phyloP scores from a whole-genome alignment of 2,329 filamentous ascomycete species.

The Scytalidium sp. region DNA sequence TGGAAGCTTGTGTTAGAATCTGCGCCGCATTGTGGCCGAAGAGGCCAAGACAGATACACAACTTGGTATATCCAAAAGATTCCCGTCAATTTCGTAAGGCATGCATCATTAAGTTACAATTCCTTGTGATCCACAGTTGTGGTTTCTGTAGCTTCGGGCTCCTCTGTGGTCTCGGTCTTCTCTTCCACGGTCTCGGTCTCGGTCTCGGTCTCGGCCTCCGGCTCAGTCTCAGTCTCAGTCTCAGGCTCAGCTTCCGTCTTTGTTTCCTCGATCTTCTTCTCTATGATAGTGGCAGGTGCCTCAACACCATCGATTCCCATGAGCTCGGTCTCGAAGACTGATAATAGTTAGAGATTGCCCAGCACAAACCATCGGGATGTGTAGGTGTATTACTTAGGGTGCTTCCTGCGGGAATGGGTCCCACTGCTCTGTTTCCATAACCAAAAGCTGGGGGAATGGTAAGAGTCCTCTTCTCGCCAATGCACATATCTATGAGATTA shows the following conservation, averaged over 20 bases:
- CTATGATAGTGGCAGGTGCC: conserved; percentile 24
- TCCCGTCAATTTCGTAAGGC: too few species aligned
- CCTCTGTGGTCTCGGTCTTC: conserved; percentile 16
- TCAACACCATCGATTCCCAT: conserved; percentile 75
- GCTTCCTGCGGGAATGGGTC: conserved; percentile 78
- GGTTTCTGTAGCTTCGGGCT: conserved; percentile 21
- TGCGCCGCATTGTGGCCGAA: too few species aligned
- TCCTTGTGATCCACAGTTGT: conserved; percentile 53
- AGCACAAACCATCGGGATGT: conserved; percentile 6
- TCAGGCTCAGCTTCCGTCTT: too few species aligned
- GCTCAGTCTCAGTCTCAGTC: conserved; percentile 1
- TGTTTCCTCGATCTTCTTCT: too few species aligned
- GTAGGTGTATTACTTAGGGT: conserved; percentile 61
- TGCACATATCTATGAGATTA: conserved; percentile 89
- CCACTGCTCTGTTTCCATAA: conserved; percentile 74
- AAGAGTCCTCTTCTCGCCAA: conserved; percentile 86
- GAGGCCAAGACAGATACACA: too few species aligned
- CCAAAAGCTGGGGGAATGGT: conserved; percentile 85
- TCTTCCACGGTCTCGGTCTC: background rate
- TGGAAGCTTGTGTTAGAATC: too few species aligned
- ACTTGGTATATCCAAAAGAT: too few species aligned
- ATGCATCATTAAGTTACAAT: too few species aligned
- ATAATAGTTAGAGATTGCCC: conserved; percentile 8
- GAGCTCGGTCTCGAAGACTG: conserved; percentile 90
- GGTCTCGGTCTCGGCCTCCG: background rate